Base-by-base conservation (phyloP, 768 basidiomycete genomes). In the Fomitopsis pulvina region DNA sequence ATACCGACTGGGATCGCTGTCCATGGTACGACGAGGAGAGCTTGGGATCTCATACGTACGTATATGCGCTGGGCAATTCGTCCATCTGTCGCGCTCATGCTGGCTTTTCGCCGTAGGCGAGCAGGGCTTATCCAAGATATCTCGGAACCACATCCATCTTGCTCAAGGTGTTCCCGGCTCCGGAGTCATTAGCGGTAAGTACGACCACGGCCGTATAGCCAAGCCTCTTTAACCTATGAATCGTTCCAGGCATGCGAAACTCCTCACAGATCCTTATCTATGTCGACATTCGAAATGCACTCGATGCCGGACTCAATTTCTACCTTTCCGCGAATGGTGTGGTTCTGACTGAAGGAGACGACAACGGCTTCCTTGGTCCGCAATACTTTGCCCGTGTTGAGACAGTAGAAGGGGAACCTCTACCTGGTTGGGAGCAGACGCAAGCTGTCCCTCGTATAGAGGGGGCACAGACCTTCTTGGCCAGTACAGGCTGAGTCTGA, bases 61-160 rank as follows among this genome's bases (percentile, higher is more conserved):
- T 58, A 41, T 18, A 9, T 43, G 41, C 9, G 8, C 12, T 43
- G 21, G 10, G 39, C 21, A 8, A 20, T 41, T 10, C n/a, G 32
- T 34, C 39, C 18, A 8, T 41, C 16, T 20, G 39, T n/a, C 39
- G 18, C 39, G 18, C n/a, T 41, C 39, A 41, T n/a, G 9, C 22
- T 9, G 7, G 41, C 20, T 34, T 5, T 16, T 20, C 21, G 16
- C 21, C 38, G 2, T 53, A 93, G 91, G 74, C 12, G 71, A 68
- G 6, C 68, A 81, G 54, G 92, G 93, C 0, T 66, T 96, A 16
- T 91, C 85, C 0, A 83, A 75, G 54, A 96, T 94, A 92, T 75
- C 68, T 11, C 75, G 95, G 22, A 95, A 93, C 60, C 93, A 97
- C 60, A 87, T 98, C 32, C 95, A 99, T 65, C 73, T 96, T 12